Evolutionary conservation across 148 eudicot genomes (phyloP), one percentile per base, ranked within the genome.

Genomic region (Gaultheria prostrata): DNA sequence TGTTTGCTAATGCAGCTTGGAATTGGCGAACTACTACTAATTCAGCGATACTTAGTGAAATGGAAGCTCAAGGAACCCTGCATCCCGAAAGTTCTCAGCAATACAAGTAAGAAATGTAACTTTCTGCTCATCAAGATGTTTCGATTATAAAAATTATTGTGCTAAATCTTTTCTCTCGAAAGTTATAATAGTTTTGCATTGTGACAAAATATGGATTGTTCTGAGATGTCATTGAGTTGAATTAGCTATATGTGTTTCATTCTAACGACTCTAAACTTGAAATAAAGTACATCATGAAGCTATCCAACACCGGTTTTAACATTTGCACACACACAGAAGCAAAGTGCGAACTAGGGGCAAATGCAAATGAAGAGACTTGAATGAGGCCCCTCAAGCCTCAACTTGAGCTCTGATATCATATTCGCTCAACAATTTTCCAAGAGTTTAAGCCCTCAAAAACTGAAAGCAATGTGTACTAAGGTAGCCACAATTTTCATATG

Each of bases 1-100:
- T 93, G 4, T 93, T 91, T 86, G 88, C 82, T 54, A 79, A 82
- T 59, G 97, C 97, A 71, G 89, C 82, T 69, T 85, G 86, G 80
- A 93, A 95, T 83, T 84, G 95, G 90, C 80, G 50, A 76, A 71
- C 83, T 81, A 79, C 83, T 81, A 79, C 83, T 30, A 73, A 88
- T 76, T 85, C 89, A 46, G 79, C 72, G 7, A 71, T 86, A 82
- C 87, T 88, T 63, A 80, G 76, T 26, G 89, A 86, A 77, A 87
- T 87, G 75, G 94, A 91, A 87, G 86, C 83, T 86, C 85, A 73
- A 51, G 91, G 84, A 82, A 84, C 84, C 80, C 84, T 85, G 78
- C 90, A 88, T 79, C 65, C 20, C 54, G 88, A 84, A 67, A 85
- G 85, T 79, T 86, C 91, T 51, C 82, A 90, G 71, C 92, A 92